Base-by-base conservation (phyloP, 2,329 filamentous ascomycete species). In the Colletotrichum orbiculare region DNA sequence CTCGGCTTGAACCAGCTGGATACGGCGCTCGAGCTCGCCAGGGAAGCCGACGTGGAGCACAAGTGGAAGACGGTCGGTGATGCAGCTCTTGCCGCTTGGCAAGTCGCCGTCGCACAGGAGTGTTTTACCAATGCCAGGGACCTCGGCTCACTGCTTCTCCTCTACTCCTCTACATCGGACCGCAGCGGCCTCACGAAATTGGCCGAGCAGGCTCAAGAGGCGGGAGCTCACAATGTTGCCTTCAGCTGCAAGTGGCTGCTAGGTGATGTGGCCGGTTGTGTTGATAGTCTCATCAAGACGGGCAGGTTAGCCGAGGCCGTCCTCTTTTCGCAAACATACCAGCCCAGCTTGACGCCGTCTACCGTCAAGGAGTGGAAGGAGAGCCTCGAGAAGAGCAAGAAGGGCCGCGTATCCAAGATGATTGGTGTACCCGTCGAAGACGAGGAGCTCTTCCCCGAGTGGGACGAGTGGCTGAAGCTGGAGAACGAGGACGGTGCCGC, bases 51-150 rank as follows among this genome's bases (percentile, higher is more conserved):
- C 69, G 92, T 89, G 1, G 96, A 98, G 76, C 95, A 98, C 81
- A 97, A 97, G 80, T 99, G 96, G 96, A 98, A 98, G 85, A 94
- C 89, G 4, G 93, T 99, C 5, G 96, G 96, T 66, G 96, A 99
- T 72, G 92, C 94, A 1, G 96, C 96, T 2, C 86, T 99, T 45
- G 81, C 89, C 9, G 90, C 83, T 1, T 99, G 95, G 96, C 90
- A 99, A 72, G 85, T 99, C 39, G 84, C 87, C 6, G 87, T 98
- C 2, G 96, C 96, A 0, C 91, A 96, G 53, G 93, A 98, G 78
- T 98, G 95, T 80, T 99, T 98, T 77, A 89, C 88, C 15, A 89
- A 96, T 64, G 94, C 94, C 49, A 96, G 93, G 74, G 96, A 99
- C 74, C 82, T 97, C 2, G 94, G 95, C 45, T 97, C 93, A 1